These are phyloP conservation scores for Naumovozyma dairenensis DNA, from an alignment of 805 yeast species.

Conservation along the genomic window DNA sequence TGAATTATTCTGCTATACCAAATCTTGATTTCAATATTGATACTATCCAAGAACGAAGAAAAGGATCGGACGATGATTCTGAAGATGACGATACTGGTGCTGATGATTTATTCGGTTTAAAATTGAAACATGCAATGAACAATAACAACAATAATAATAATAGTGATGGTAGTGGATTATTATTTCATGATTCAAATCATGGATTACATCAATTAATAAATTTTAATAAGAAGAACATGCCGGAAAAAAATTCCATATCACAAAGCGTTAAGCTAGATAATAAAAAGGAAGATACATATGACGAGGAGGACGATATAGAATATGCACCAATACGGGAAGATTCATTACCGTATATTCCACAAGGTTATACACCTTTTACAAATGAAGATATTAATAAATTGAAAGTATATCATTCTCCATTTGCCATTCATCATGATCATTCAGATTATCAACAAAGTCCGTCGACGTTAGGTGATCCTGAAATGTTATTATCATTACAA, in stretches of 20 bases:
- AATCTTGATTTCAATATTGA: too few species aligned
- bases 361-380: conserved; percentile 34
- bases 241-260: neutral
- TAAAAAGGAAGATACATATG: conserved; percentile 4
- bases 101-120: conserved; percentile 15
- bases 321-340: conserved; percentile 33
- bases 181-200: neutral
- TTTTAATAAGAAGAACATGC: neutral
- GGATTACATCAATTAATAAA: neutral
- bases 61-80: conserved; percentile 4
- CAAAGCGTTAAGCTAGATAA: neutral
- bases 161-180: conserved; percentile 5
- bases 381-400: conserved; percentile 24
- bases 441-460: too few species aligned
- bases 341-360: conserved; percentile 37
- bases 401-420: conserved; percentile 12
- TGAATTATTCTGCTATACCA: too few species aligned
- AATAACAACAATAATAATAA: conserved; percentile 13
- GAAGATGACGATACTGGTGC: conserved; percentile 14
- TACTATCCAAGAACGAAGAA: conserved; percentile 9
- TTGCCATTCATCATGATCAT: conserved; percentile 10
- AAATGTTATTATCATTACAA: neutral
- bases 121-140: conserved; percentile 27
- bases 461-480: neutral
- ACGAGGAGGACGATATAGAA: conserved; percentile 35